A percentile compares a stretch with the other conserved stretches of the same genome.
Evolutionary conservation across 1,284 basidiomycete genomes (phyloP).

Genomic region (Entoloma clypeatum): DNA sequence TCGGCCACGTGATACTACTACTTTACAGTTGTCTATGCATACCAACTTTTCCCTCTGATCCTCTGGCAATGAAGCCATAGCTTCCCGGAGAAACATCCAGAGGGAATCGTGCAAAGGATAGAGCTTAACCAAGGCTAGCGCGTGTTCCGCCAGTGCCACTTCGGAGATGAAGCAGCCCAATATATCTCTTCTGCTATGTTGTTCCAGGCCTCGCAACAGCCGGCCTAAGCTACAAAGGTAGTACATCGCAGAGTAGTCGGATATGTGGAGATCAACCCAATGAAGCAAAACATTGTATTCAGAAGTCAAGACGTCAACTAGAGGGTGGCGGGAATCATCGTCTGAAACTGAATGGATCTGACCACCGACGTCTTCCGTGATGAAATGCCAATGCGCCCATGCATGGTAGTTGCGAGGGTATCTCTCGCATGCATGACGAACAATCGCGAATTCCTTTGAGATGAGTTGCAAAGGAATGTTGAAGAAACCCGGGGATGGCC

Average conservation of each 20-base stretch:
- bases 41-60: constrained; percentile 14
- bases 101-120: constrained; percentile 57
- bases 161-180: neutral
- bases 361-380: constrained; percentile 33
- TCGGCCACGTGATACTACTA: constrained; percentile 29
- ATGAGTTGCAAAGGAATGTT: constrained; percentile 32
- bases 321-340: constrained; percentile 17
- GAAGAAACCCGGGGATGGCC: constrained; percentile 28
- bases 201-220: constrained; percentile 18
- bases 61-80: constrained; percentile 10
- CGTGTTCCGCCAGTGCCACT: constrained; percentile 35
- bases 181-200: neutral
- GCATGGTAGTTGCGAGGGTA: constrained; percentile 69
- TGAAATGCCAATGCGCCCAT: constrained; percentile 55
- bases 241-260: constrained; percentile 62
- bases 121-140: constrained; percentile 40
- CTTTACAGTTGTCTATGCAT: no score
- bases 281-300: constrained; percentile 35
- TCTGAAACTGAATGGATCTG: constrained; percentile 9
- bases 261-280: constrained; percentile 60
- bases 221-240: constrained; percentile 38
- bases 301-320: constrained; percentile 30
- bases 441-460: constrained; percentile 42
- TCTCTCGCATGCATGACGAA: constrained; percentile 46
- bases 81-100: constrained; percentile 53